Conservation (phyloP, 2,329 filamentous ascomycete genomes). For the Aspergillus ochraceus region DNA sequence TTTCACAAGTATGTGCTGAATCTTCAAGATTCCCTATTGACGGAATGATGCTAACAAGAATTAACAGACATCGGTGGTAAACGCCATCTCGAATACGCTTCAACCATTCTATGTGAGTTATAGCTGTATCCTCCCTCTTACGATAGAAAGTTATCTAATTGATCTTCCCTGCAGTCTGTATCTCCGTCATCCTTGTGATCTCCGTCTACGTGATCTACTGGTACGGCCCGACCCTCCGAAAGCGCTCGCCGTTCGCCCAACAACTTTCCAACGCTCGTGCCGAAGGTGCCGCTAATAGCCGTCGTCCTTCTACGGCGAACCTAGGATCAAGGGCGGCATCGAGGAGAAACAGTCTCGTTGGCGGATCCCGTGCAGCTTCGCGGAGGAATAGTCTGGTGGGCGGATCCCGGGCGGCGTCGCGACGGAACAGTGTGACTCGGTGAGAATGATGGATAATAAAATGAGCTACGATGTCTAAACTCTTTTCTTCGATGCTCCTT, state of each 20-base stretch:
- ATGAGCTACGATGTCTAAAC: no score
- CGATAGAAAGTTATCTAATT: neutral
- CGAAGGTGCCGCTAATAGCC: neutral
- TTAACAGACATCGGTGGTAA: constrained; percentile 55
- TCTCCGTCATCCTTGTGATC: constrained; percentile 62
- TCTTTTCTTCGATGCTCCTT: no score
- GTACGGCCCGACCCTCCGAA: constrained; percentile 61
- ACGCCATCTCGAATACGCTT: constrained; percentile 59
- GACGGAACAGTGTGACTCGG: no score
- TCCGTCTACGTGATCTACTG: constrained; percentile 69
- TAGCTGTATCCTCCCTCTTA: no score
- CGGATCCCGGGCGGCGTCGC: no score
- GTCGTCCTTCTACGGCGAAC: neutral
- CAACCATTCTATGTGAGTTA: constrained; percentile 59
- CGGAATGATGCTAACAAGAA: neutral
- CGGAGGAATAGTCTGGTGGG: neutral
- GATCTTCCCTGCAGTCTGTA: constrained; percentile 41
- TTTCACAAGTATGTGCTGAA: constrained; percentile 48
- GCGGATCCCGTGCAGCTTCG: neutral
- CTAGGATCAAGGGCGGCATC: neutral
- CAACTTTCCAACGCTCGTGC: constrained; percentile 46
- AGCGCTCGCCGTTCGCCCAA: constrained; percentile 65
- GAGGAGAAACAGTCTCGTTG: neutral
- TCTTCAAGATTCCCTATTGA: no score
- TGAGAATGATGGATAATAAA: no score